Evolutionary conservation across 495 filamentous ascomycete species (phyloP).

Genomic region (Talaromyces adpressus): DNA sequence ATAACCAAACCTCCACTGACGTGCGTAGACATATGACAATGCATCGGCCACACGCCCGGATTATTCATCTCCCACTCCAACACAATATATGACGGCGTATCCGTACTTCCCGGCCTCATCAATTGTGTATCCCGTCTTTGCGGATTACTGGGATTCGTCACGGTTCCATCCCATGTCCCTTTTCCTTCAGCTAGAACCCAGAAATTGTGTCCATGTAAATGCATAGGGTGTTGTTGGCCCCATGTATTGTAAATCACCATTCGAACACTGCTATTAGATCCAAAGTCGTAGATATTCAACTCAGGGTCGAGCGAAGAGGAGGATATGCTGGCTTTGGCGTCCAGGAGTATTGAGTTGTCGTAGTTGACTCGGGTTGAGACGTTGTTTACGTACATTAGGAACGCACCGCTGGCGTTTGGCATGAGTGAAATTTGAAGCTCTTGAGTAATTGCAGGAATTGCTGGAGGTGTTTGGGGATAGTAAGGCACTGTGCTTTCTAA

Average conservation of each 20-base stretch:
- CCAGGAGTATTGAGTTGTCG: not conserved
- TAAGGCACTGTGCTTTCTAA: too few relatives aligned
- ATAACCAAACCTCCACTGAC: not conserved
- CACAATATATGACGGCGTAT: too few relatives aligned
- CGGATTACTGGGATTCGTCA: slow-evolving; percentile 18
- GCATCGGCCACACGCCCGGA: too few relatives aligned
- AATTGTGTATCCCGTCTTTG: slow-evolving; percentile 15
- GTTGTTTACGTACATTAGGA: too few relatives aligned
- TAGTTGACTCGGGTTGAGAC: not conserved
- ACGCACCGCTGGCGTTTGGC: too few relatives aligned
- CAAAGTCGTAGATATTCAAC: slow-evolving; percentile 6
- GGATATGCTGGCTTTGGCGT: slow-evolving; percentile 19
- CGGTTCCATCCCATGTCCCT: slow-evolving; percentile 22
- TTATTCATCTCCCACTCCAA: too few relatives aligned
- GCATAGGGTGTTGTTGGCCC: slow-evolving; percentile 12
- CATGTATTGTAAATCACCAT: slow-evolving; percentile 2
- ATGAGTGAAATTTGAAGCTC: too few relatives aligned
- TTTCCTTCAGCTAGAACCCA: slow-evolving; percentile 21
- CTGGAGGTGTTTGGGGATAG: too few relatives aligned
- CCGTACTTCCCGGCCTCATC: not conserved
- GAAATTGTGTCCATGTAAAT: slow-evolving; percentile 18
- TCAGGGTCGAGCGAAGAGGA: not conserved
- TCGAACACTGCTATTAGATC: not conserved
- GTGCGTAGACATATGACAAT: too few relatives aligned
- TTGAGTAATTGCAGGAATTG: too few relatives aligned